Conservation (phyloP, 345 rosid species). For the Linum tenue region DNA sequence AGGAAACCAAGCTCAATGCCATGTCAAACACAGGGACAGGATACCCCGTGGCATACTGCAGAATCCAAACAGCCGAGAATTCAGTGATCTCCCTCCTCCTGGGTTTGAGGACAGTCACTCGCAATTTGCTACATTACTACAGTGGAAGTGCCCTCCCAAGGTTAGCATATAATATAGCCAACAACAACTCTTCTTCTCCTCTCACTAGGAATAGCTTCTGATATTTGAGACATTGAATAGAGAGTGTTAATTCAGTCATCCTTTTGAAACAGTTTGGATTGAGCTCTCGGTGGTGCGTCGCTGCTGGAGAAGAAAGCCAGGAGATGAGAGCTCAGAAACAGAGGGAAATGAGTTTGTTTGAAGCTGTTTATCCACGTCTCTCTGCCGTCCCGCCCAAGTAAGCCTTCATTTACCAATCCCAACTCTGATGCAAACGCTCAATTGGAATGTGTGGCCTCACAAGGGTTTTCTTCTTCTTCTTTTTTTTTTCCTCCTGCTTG, state of each 20-base stretch:
- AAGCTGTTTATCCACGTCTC: slow-evolving; percentile 43
- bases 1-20: slow-evolving; percentile 19
- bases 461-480: too few relatives aligned
- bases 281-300: slow-evolving; percentile 31
- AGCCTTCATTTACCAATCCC: not conserved
- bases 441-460: too few relatives aligned
- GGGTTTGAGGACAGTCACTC: slow-evolving; percentile 30
- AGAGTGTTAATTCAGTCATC: too few relatives aligned
- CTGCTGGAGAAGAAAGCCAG: slow-evolving; percentile 47
- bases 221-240: too few relatives aligned
- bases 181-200: not conserved
- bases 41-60: slow-evolving; percentile 2
- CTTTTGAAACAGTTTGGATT: slow-evolving; percentile 31
- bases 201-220: not conserved
- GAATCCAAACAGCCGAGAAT: slow-evolving; percentile 7
- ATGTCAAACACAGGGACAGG: slow-evolving; percentile 12
- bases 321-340: slow-evolving; percentile 33
- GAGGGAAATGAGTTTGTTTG: slow-evolving; percentile 37
- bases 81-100: slow-evolving; percentile 36
- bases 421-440: too few relatives aligned
- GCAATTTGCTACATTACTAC: slow-evolving; percentile 19
- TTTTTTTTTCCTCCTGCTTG: slow-evolving; percentile 1
- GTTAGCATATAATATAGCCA: slow-evolving; percentile 17
- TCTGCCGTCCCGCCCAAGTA: slow-evolving; percentile 46
- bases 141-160: slow-evolving; percentile 43